Percentiles rank a stretch among this genome's conserved stretches.
Evolutionary conservation across 352 stramenopile genomes (phyloP).

Genomic region (Phytophthora litchii): DNA sequence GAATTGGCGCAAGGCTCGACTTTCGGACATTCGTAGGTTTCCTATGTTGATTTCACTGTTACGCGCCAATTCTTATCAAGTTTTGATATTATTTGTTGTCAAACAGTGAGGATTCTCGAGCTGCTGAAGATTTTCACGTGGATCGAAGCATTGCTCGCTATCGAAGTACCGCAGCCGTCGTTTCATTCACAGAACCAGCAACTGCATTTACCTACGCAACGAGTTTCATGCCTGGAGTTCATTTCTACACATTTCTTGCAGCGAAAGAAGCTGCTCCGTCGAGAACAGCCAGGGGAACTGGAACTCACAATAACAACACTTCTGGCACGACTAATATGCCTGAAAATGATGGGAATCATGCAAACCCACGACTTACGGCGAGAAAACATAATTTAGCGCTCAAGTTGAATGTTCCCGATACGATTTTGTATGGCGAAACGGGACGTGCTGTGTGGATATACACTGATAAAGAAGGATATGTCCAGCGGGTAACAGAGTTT

Average conservation of each 20-base stretch:
- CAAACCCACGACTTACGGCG: slow-evolving; percentile 11
- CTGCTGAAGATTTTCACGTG: slow-evolving; percentile 4
- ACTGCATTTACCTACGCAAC: slow-evolving; percentile 58
- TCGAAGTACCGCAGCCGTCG: slow-evolving; percentile 52
- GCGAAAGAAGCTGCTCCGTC: slow-evolving; percentile 42
- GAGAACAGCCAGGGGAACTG: neutral
- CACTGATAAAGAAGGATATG: slow-evolving; percentile 68
- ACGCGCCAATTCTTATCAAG: neutral
- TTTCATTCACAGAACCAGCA: slow-evolving; percentile 63
- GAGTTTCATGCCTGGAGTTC: slow-evolving; percentile 78
- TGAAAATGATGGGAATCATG: slow-evolving; percentile 9
- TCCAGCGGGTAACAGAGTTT: slow-evolving; percentile 69
- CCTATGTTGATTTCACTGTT: neutral
- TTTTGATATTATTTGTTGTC: slow-evolving; percentile 1
- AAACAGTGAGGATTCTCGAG: slow-evolving; percentile 18
- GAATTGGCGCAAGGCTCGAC: slow-evolving; percentile 34
- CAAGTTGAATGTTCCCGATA: slow-evolving; percentile 79
- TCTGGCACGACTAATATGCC: neutral
- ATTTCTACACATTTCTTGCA: slow-evolving; percentile 84
- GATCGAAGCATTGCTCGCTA: slow-evolving; percentile 48
- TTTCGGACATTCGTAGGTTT: slow-evolving; percentile 33
- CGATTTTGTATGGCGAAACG: slow-evolving; percentile 80
- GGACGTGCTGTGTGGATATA: slow-evolving; percentile 76
- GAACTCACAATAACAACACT: neutral
- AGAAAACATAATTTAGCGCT: slow-evolving; percentile 30